phyloP scores from a whole-genome alignment of 306 rosid species.

The Vigna angularis region DNA sequence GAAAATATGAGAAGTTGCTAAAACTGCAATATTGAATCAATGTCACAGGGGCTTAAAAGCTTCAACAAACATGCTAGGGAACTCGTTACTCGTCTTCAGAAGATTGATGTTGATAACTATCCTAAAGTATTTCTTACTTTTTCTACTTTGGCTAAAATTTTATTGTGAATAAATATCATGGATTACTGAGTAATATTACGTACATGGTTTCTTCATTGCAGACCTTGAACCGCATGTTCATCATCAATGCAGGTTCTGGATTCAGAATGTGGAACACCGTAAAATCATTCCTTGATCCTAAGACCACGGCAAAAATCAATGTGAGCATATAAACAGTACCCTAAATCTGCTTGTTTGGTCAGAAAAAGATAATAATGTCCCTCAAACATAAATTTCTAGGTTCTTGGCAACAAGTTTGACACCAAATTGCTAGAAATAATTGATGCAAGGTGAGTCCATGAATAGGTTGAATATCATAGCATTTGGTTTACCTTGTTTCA shows the following conservation, averaged over 20 bases:
- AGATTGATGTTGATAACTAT: constrained; percentile 84
- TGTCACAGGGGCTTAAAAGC: constrained; percentile 78
- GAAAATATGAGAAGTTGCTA: background rate
- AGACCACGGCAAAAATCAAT: constrained; percentile 86
- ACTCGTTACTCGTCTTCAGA: constrained; percentile 74
- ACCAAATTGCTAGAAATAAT: constrained; percentile 89
- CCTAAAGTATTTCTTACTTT: constrained; percentile 69
- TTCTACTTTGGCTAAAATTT: constrained; percentile 21
- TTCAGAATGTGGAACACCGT: constrained; percentile 96
- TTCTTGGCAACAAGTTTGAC: constrained; percentile 87
- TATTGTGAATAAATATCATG: constrained; percentile 10
- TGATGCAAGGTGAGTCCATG: constrained; percentile 73
- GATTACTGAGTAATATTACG: constrained; percentile 43
- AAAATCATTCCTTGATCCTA: constrained; percentile 92
- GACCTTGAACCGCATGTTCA: constrained; percentile 97
- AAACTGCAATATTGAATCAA: constrained; percentile 12
- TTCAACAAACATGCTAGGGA: constrained; percentile 88
- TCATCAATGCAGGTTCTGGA: constrained; percentile 98
- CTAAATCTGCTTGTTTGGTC: constrained; percentile 39
- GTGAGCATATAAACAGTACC: constrained; percentile 52
- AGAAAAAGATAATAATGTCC: constrained; percentile 29
- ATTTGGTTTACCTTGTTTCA: constrained; percentile 3
- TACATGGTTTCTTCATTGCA: constrained; percentile 55
- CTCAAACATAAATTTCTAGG: constrained; percentile 59
- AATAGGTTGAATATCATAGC: constrained; percentile 11